Percentiles rank a stretch among this genome's conserved stretches.
Conservation (phyloP, 305 asterid genomes). For the Fraxinus dipetala region DNA sequence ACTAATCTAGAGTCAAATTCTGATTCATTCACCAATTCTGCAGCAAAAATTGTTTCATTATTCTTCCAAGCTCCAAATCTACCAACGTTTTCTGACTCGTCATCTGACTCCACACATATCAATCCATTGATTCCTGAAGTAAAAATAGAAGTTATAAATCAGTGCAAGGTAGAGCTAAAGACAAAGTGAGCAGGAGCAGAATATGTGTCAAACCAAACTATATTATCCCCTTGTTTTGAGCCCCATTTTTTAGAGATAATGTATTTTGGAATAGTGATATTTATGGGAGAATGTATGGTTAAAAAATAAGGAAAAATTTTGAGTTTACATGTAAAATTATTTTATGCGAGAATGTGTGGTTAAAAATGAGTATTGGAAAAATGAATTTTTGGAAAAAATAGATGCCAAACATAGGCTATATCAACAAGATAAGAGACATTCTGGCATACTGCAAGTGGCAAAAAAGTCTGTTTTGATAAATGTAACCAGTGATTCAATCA, state of each 20-base stretch:
- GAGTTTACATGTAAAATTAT: too few species aligned
- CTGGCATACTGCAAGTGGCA: slow-evolving; percentile 12
- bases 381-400: too few species aligned
- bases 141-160: neutral
- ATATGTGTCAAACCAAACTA: slow-evolving; percentile 7
- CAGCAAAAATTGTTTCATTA: slow-evolving; percentile 29
- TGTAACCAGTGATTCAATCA: neutral
- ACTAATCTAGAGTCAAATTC: slow-evolving; percentile 34
- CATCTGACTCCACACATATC: slow-evolving; percentile 73
- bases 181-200: neutral
- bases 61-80: slow-evolving; percentile 28
- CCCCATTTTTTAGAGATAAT: too few species aligned
- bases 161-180: slow-evolving; percentile 6
- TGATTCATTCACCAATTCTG: slow-evolving; percentile 31
- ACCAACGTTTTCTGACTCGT: slow-evolving; percentile 49
- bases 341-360: too few species aligned
- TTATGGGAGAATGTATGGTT: too few species aligned
- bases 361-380: too few species aligned
- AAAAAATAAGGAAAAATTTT: too few species aligned
- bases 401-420: neutral
- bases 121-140: slow-evolving; percentile 43
- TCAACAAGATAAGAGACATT: neutral
- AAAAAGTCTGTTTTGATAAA: slow-evolving; percentile 5
- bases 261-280: too few species aligned
- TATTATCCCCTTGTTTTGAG: neutral